Evolutionary conservation across 164 flowering plant genomes (phyloP), one percentile per base, ranked within the genome.

Genomic region (Cinnamomum chago): DNA sequence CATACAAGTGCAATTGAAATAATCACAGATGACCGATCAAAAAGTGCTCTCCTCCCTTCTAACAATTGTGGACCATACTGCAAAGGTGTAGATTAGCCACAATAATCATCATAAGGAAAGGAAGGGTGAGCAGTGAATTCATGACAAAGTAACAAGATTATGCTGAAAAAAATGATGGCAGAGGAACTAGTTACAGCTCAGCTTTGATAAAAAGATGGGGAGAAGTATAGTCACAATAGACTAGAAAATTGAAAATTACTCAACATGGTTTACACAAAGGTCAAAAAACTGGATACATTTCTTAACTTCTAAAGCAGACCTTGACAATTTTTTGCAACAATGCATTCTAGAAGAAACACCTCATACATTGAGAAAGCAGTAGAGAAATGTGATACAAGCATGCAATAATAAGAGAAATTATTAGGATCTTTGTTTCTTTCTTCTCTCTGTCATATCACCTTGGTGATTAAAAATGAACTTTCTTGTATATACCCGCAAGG

Each of bases 31-130:
- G 67, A 88, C 72, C 92, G 81, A 23, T 85, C 90, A 47, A 62
- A 86, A 65, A 83, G 50, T 2, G 80, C 70, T 67, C 67, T 80
- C 78, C 76, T 73, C 27, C 70, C 22, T 47, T 76, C 73, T 50
- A 86, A 13, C 5, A 70, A 24, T 67, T 76, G 86, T 71, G 87
- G 86, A 70, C 86, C 80, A 81, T 85, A 90, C 97, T 92, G 91
- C 86, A 87, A 78, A 80, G 70, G 17, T 14, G 62, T 22, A 9
- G 65, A 47, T 71, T 18, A 62, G 18, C 60, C 66, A 52, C 3
- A 50, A 66, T 27, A 30, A 73, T 10, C 33, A 24, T 35, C 55
- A 35, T 66, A 47, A 10, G 50, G 47, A 9, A 40, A 40, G 47
- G 47, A 40, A 40, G 10, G 47, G 47, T 9, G 47, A 40, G 47